A percentile compares a stretch with the other conserved stretches of the same genome.
Evolutionary conservation across 129 eudicot genomes (phyloP).

Genomic region (Smallanthus sonchifolius): DNA sequence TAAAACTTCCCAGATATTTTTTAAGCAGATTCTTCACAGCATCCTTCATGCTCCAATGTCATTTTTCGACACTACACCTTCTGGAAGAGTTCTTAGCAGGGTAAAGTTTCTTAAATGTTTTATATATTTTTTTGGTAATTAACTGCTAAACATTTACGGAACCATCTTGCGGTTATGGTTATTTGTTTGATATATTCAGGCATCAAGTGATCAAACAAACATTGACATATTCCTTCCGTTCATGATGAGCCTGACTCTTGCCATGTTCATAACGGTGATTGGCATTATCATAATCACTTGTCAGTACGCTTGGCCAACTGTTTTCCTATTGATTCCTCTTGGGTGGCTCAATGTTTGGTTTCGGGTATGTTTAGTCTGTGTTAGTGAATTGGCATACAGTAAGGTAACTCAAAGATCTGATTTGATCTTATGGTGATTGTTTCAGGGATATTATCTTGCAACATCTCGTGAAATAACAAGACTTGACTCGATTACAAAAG

Average conservation of each 20-base stretch:
- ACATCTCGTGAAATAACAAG: constrained; percentile 94
- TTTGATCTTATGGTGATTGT: constrained; percentile 9
- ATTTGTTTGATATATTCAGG: constrained; percentile 43
- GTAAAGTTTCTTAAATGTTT: constrained; percentile 36
- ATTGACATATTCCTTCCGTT: constrained; percentile 75
- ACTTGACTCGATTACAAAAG: constrained; percentile 84
- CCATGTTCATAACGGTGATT: constrained; percentile 56
- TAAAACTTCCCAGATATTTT: constrained; percentile 72
- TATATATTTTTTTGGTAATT: background rate
- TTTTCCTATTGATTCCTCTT: constrained; percentile 72
- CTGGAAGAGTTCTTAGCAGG: constrained; percentile 93
- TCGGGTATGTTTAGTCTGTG: constrained; percentile 58
- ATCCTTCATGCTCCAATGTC: constrained; percentile 96
- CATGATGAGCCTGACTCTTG: constrained; percentile 42
- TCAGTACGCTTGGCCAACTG: constrained; percentile 93
- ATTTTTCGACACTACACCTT: constrained; percentile 92
- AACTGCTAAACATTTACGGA: background rate
- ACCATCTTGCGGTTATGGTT: background rate
- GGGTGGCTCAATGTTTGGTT: constrained; percentile 92
- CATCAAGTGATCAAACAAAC: constrained; percentile 91
- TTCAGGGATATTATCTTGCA: constrained; percentile 77
- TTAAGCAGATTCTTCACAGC: constrained; percentile 59
- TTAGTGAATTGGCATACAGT: background rate
- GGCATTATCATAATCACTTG: constrained; percentile 84
- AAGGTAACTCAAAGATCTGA: background rate